phyloP scores from a whole-genome alignment of 805 yeast species.

The Kurtzmaniella fragi region DNA sequence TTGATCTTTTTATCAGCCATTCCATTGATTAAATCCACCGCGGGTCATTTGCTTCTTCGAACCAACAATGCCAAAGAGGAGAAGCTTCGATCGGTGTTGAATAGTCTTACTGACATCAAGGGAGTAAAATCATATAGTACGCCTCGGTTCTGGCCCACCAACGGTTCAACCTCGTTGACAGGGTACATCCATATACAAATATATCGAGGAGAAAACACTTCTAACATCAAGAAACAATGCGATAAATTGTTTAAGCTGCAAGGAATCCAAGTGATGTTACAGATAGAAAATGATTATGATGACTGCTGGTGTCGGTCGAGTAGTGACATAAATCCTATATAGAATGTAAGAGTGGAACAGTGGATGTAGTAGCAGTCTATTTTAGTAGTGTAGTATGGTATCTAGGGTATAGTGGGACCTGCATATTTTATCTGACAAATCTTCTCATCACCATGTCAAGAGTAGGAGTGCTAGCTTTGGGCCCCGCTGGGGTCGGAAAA shows the following conservation, averaged over 20 bases:
- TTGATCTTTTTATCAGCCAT: slow-evolving; percentile 77
- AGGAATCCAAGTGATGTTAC: slow-evolving; percentile 55
- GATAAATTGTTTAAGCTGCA: slow-evolving; percentile 47
- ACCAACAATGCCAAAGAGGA: slow-evolving; percentile 57
- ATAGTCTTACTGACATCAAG: slow-evolving; percentile 61
- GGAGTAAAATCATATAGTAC: slow-evolving; percentile 84
- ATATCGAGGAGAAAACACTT: slow-evolving; percentile 58
- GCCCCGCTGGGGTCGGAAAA: slow-evolving; percentile 98
- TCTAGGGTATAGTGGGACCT: no score
- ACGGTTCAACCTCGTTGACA: slow-evolving; percentile 14
- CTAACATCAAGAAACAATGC: slow-evolving; percentile 55
- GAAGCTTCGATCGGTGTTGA: slow-evolving; percentile 56
- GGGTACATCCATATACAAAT: slow-evolving; percentile 85
- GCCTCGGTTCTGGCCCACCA: slow-evolving; percentile 86
- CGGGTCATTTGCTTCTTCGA: slow-evolving; percentile 63
- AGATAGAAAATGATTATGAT: slow-evolving; percentile 61
- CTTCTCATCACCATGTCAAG: slow-evolving; percentile 62
- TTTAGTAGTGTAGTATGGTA: no score
- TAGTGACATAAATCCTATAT: slow-evolving; percentile 3
- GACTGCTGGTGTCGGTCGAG: slow-evolving; percentile 60
- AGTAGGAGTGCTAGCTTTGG: slow-evolving; percentile 89
- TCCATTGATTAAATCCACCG: slow-evolving; percentile 79
- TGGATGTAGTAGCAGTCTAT: background rate
- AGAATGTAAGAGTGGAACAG: background rate
- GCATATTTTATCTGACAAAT: background rate